Conservation (phyloP, 2,329 filamentous ascomycete species). For the Xenoacremonium recifei region DNA sequence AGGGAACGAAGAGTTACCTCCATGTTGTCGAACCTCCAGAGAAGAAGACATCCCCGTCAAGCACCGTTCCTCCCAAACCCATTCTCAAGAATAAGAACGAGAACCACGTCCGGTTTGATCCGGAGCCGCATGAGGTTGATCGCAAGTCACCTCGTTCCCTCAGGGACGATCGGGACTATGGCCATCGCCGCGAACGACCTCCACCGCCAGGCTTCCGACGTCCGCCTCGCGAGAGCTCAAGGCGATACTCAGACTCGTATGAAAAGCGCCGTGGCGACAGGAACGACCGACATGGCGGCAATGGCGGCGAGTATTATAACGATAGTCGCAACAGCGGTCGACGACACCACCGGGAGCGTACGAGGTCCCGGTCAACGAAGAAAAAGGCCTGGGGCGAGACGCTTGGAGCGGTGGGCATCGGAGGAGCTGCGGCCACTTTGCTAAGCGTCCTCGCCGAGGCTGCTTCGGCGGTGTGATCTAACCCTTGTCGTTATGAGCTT, state of each 20-base stretch:
- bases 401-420: constrained; percentile 57
- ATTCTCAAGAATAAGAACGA: constrained; percentile 62
- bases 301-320: constrained; percentile 36
- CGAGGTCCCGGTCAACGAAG: constrained; percentile 36
- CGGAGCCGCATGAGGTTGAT: constrained; percentile 46
- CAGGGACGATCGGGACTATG: constrained; percentile 32
- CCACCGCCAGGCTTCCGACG: constrained; percentile 23
- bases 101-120: constrained; percentile 55
- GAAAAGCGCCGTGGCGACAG: constrained; percentile 22
- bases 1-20: constrained; percentile 32
- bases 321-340: constrained; percentile 19
- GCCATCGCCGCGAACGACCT: constrained; percentile 27
- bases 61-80: constrained; percentile 47
- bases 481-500: no score
- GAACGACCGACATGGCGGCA: constrained; percentile 32
- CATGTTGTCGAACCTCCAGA: constrained; percentile 36
- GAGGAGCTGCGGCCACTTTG: constrained; percentile 58
- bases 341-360: constrained; percentile 40
- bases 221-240: constrained; percentile 24
- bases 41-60: constrained; percentile 34
- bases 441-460: constrained; percentile 59
- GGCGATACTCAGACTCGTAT: constrained; percentile 26
- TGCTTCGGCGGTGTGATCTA: constrained; percentile 34
- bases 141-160: constrained; percentile 25
- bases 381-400: constrained; percentile 53